Evolutionary conservation across 2,329 filamentous ascomycete genomes (phyloP).

Genomic region (Talaromyces rugulosus): DNA sequence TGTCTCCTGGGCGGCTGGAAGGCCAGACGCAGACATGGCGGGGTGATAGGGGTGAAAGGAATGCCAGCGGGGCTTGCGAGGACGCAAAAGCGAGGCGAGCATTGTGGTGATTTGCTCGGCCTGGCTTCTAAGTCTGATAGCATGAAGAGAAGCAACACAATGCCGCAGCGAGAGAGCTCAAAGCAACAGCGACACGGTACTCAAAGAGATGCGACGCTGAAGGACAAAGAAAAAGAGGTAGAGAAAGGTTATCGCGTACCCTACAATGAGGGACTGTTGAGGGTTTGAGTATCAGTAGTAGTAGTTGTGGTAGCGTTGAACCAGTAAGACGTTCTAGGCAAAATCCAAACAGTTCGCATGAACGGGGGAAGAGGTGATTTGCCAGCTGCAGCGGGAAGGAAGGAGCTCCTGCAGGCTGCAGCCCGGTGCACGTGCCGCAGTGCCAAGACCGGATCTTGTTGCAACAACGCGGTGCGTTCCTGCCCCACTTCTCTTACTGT

Average conservation of each 20-base stretch:
- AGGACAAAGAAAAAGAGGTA: not conserved
- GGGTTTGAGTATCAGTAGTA: not conserved
- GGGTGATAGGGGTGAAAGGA: conserved; percentile 22
- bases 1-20: conserved; percentile 20
- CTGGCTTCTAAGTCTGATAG: not conserved
- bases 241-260: not conserved
- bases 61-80: conserved; percentile 22
- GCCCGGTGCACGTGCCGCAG: not conserved
- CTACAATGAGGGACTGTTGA: not conserved
- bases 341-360: not conserved
- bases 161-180: not conserved
- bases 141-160: not conserved
- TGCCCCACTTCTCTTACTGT: not conserved
- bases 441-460: conserved; percentile 21
- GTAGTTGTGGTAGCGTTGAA: not conserved
- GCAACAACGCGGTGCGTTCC: conserved; percentile 17
- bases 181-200: not conserved
- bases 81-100: conserved; percentile 29
- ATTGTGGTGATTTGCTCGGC: conserved; percentile 15
- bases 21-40: conserved; percentile 23
- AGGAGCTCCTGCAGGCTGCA: not conserved
- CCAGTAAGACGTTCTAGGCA: not conserved
- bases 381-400: not conserved
- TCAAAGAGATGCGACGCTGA: not conserved
- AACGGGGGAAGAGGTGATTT: not conserved